Conservation (phyloP, 2,329 filamentous ascomycete species). For the Penicillium sclerotigenum region DNA sequence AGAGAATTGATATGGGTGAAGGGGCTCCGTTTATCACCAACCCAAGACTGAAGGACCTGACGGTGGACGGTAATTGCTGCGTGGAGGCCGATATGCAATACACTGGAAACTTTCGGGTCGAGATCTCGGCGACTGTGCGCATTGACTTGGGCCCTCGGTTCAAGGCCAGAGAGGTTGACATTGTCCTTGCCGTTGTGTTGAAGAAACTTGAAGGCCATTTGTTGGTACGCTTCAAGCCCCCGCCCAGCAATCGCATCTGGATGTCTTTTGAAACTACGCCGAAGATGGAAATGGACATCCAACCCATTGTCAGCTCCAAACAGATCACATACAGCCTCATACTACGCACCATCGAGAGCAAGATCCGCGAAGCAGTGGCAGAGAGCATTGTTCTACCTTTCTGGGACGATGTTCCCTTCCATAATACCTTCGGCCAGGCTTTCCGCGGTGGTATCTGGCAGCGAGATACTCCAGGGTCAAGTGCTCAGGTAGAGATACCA, state of each 20-base stretch:
- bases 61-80: slow-evolving; percentile 83
- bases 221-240: slow-evolving; percentile 84
- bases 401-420: slow-evolving; percentile 95
- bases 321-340: slow-evolving; percentile 95
- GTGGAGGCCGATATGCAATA: slow-evolving; percentile 87
- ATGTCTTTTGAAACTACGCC: slow-evolving; percentile 91
- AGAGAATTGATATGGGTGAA: slow-evolving; percentile 80
- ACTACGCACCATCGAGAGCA: slow-evolving; percentile 86
- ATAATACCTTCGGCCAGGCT: slow-evolving; percentile 70
- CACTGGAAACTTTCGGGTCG: slow-evolving; percentile 80
- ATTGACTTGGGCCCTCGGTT: slow-evolving; percentile 87
- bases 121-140: slow-evolving; percentile 87
- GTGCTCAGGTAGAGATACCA: slow-evolving; percentile 37
- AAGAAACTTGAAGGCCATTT: slow-evolving; percentile 83
- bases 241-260: slow-evolving; percentile 95
- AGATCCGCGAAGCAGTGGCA: slow-evolving; percentile 88
- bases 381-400: slow-evolving; percentile 90
- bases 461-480: slow-evolving; percentile 44
- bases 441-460: slow-evolving; percentile 85
- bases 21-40: slow-evolving; percentile 86
- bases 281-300: slow-evolving; percentile 88
- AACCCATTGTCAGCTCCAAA: slow-evolving; percentile 89
- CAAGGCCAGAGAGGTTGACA: slow-evolving; percentile 83
- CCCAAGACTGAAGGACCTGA: slow-evolving; percentile 80
- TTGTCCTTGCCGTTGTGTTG: slow-evolving; percentile 80